Conservation (phyloP, 2,329 filamentous ascomycete species). For the Remersonia thermophila region DNA sequence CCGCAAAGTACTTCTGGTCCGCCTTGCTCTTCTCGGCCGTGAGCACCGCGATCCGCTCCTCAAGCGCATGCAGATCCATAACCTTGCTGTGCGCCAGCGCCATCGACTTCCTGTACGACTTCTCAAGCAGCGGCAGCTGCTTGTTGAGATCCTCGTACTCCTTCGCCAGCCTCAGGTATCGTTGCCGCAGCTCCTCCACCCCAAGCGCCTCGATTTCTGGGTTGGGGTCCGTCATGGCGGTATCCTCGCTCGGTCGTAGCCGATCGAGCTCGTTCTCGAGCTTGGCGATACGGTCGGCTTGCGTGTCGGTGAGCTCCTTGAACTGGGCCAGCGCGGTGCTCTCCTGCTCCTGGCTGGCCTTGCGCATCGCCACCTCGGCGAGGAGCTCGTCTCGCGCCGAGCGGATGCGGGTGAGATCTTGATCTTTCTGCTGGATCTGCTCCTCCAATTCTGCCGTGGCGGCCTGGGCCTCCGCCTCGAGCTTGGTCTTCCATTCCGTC, state of each 20-base stretch:
- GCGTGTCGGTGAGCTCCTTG: slow-evolving; percentile 66
- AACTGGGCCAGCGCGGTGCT: slow-evolving; percentile 57
- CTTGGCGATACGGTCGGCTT: slow-evolving; percentile 67
- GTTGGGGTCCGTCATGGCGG: slow-evolving; percentile 31
- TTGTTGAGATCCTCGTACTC: slow-evolving; percentile 76
- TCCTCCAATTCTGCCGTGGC: slow-evolving; percentile 68
- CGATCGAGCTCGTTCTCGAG: slow-evolving; percentile 75
- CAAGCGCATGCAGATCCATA: slow-evolving; percentile 58
- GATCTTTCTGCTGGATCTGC: slow-evolving; percentile 67
- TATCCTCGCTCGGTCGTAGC: slow-evolving; percentile 39
- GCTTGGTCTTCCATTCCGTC: slow-evolving; percentile 64
- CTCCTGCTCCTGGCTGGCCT: slow-evolving; percentile 67
- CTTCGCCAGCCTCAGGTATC: slow-evolving; percentile 61
- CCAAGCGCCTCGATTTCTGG: slow-evolving; percentile 47
- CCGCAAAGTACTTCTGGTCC: slow-evolving; percentile 94
- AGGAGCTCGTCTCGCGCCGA: slow-evolving; percentile 73
- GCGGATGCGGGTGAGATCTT: slow-evolving; percentile 75
- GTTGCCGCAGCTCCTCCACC: slow-evolving; percentile 59
- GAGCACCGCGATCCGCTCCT: slow-evolving; percentile 64
- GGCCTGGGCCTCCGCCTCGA: slow-evolving; percentile 68
- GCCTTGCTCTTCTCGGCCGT: slow-evolving; percentile 88
- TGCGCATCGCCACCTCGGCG: slow-evolving; percentile 69
- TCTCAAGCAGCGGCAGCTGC: slow-evolving; percentile 80
- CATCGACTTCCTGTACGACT: slow-evolving; percentile 81
- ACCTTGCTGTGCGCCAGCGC: slow-evolving; percentile 78